Percentiles rank a stretch among this genome's conserved stretches.
phyloP scores from a whole-genome alignment of 805 yeast species.

The Debaryomyces maramus region DNA sequence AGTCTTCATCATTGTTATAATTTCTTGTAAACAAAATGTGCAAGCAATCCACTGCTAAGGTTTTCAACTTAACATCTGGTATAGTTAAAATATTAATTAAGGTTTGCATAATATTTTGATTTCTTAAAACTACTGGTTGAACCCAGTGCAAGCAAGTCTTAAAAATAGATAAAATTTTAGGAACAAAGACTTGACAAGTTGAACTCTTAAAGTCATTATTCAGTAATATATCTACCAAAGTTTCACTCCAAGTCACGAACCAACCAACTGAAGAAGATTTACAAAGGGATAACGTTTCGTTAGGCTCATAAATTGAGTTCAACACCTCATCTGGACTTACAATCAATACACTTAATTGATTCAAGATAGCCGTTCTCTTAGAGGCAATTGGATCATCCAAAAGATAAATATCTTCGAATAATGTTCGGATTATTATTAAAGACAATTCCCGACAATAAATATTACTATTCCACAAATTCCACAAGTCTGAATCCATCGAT shows the following conservation, averaged over 20 bases:
- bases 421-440: slow-evolving; percentile 73
- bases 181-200: slow-evolving; percentile 47
- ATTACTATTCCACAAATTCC: slow-evolving; percentile 70
- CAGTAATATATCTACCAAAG: slow-evolving; percentile 33
- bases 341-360: slow-evolving; percentile 81
- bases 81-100: slow-evolving; percentile 60
- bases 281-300: slow-evolving; percentile 60
- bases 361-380: slow-evolving; percentile 70
- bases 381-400: slow-evolving; percentile 90
- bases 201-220: slow-evolving; percentile 26
- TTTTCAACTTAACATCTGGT: slow-evolving; percentile 65
- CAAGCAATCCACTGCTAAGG: slow-evolving; percentile 85
- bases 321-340: slow-evolving; percentile 71
- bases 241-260: slow-evolving; percentile 69
- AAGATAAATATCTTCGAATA: slow-evolving; percentile 90
- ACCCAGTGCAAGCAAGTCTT: slow-evolving; percentile 94
- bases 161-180: slow-evolving; percentile 73
- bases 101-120: slow-evolving; percentile 63
- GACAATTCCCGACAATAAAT: slow-evolving; percentile 71
- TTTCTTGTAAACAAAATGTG: slow-evolving; percentile 84
- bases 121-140: slow-evolving; percentile 68
- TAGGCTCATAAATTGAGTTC: slow-evolving; percentile 60
- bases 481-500: slow-evolving; percentile 78
- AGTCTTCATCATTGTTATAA: slow-evolving; percentile 65
- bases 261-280: slow-evolving; percentile 80